phyloP scores from a whole-genome alignment of 441 rosid species.

The Gossypium schwendimanii region DNA sequence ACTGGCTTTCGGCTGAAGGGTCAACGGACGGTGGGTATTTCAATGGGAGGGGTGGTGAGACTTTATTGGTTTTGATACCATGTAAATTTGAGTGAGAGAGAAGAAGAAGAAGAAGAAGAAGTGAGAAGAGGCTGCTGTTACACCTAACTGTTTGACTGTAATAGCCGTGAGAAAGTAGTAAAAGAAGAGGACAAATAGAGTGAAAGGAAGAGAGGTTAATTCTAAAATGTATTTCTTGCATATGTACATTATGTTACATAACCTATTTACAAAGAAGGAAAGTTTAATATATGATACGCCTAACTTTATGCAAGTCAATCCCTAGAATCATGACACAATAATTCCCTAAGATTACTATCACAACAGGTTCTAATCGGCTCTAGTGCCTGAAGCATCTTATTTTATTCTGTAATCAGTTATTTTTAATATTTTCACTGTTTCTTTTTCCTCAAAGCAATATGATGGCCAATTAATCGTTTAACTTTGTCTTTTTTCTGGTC shows the following conservation, averaged over 20 bases:
- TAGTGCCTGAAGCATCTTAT: conserved; percentile 7
- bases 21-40: no score
- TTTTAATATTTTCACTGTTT: neutral
- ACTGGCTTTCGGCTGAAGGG: no score
- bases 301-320: neutral
- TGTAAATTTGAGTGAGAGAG: neutral
- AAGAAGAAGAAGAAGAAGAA: neutral
- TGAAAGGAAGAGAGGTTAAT: neutral
- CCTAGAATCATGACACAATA: neutral
- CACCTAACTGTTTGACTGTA: neutral
- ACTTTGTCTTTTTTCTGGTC: conserved; percentile 26
- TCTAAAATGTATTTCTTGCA: neutral
- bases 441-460: neutral
- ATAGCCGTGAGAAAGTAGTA: neutral
- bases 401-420: neutral
- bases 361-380: neutral
- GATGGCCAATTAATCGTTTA: neutral
- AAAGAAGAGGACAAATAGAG: neutral
- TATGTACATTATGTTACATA: neutral
- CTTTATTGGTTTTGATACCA: no score
- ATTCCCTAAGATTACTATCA: neutral
- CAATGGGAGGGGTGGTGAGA: no score
- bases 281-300: neutral
- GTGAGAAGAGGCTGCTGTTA: neutral
- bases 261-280: neutral